phyloP scores from a whole-genome alignment of 2,329 filamentous ascomycete species.

The Cladosporium sp. region DNA sequence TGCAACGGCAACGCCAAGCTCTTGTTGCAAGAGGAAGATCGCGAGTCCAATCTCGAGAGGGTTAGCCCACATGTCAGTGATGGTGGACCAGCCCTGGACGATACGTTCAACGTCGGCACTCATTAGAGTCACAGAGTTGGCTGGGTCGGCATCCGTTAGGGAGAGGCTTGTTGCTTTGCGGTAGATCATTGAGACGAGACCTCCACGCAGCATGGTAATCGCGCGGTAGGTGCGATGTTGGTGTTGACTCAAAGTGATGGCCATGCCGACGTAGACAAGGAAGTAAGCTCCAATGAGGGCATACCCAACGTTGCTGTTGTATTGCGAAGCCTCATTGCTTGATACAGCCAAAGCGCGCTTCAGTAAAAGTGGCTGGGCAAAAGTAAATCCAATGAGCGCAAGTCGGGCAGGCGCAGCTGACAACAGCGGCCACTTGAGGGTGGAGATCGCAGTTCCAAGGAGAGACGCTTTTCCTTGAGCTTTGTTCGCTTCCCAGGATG shows the following conservation, averaged over 20 bases:
- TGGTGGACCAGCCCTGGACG: constrained; percentile 19
- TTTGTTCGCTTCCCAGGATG: constrained; percentile 21
- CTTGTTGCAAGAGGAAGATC: constrained; percentile 23
- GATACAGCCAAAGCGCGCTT: constrained; percentile 35
- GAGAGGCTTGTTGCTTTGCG: constrained; percentile 17
- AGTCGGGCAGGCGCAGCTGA: constrained; percentile 37
- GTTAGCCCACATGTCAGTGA: constrained; percentile 26
- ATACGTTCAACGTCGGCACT: constrained; percentile 26
- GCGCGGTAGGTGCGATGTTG: constrained; percentile 18
- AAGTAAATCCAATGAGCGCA: constrained; percentile 39
- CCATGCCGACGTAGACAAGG: constrained; percentile 35
- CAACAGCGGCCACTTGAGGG: constrained; percentile 31
- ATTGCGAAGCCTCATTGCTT: constrained; percentile 15
- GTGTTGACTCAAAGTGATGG: constrained; percentile 21
- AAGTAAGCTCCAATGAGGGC: constrained; percentile 36
- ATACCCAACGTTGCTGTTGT: constrained; percentile 24
- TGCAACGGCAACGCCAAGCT: constrained; percentile 24
- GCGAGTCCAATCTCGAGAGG: constrained; percentile 27
- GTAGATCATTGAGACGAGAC: constrained; percentile 24
- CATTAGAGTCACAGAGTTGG: constrained; percentile 24
- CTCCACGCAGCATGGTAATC: constrained; percentile 25
- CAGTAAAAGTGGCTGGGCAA: constrained; percentile 40
- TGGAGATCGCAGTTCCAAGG: constrained; percentile 31
- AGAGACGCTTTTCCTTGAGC: constrained; percentile 24
- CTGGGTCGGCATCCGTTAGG: constrained; percentile 20